Percentiles rank a stretch among this genome's conserved stretches.
Evolutionary conservation across 2,329 filamentous ascomycete genomes (phyloP).

Genomic region (Cytospora leucostoma): DNA sequence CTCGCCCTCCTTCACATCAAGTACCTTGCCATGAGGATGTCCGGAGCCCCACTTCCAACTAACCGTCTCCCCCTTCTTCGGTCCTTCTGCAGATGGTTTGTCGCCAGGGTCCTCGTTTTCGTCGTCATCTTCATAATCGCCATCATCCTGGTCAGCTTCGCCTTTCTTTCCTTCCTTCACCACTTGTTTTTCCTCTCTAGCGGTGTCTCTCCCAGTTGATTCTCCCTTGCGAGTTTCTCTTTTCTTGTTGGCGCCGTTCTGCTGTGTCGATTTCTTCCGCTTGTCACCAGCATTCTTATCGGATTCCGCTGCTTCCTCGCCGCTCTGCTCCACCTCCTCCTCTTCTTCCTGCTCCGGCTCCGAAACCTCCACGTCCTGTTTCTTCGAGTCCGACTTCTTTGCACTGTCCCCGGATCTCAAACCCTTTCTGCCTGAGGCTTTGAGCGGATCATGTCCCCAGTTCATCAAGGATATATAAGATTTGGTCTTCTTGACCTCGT

Average conservation of each 20-base stretch:
- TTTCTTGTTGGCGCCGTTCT: constrained; percentile 31
- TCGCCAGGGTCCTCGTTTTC: constrained; percentile 24
- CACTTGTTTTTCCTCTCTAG: constrained; percentile 29
- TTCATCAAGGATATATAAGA: constrained; percentile 61
- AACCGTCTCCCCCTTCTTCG: constrained; percentile 42
- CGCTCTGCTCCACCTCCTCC: constrained; percentile 23
- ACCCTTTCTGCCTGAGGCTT: constrained; percentile 36
- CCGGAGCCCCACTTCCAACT: constrained; percentile 50
- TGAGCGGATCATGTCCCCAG: constrained; percentile 59
- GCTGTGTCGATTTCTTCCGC: constrained; percentile 23
- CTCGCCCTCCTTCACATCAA: constrained; percentile 47
- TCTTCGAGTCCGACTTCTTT: constrained; percentile 20
- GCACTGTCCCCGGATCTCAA: constrained; percentile 4
- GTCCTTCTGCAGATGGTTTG: constrained; percentile 25
- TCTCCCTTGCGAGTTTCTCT: constrained; percentile 30
- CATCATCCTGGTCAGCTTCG: constrained; percentile 22
- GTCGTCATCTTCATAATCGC: constrained; percentile 27
- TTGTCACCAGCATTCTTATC: constrained; percentile 28
- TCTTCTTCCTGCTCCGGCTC: constrained; percentile 24
- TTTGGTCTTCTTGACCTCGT: constrained; percentile 50
- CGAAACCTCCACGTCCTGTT: constrained; percentile 10
- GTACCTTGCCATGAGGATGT: constrained; percentile 46
- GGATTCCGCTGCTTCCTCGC: constrained; percentile 5
- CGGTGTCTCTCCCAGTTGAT: constrained; percentile 19
- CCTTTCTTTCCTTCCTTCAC: constrained; percentile 25